Base-by-base conservation (phyloP, 2,329 filamentous ascomycete genomes). In the Beauveria scarabaeidicola region DNA sequence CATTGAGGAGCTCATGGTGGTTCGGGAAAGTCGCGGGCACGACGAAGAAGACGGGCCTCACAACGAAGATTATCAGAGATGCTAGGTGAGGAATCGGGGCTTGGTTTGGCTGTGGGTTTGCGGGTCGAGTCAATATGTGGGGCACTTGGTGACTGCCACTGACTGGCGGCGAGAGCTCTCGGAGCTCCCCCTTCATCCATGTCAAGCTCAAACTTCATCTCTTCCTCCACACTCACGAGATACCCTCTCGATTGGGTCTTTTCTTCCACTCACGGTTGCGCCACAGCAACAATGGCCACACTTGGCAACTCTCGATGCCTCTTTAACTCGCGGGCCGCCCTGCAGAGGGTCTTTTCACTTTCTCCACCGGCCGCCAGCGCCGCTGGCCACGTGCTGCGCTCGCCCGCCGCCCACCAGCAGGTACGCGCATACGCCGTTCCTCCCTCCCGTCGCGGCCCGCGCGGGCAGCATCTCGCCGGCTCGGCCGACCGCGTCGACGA, bases 311-410 rank as follows among this genome's bases (percentile, higher is more conserved):
- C 71, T 25, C 61, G 64, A 58, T 79, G 75, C 62, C 64, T 78
- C 46, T 75, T 75, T 67, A 76, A 73, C 63, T 73, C 77, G 55
- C 73, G 75, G n/a, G 65, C 71, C 40, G 77, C 78, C 62, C 74
- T 83, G 5, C 73, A 76, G 50, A 71, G 74, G 57, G 75, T 80
- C 52, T 79, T 82, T 64, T 52, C 51, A 21, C 63, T 81, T 64
- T 69, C 70, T 51, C 72, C 72, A 21, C 32, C 46, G 10, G 6
- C 40, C 25, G 3, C 17, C 25, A 7, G 11, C 15, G 11, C 25
- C 38, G 38, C 43, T 44, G 19, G 62, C 52, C 55, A 57, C 60
- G 43, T 57, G 60, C 61, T 38, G 61, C 29, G 19, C 59, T 27
- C 25, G 32, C 32, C 11, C 13, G 13, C 32, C 5, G 32, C 19